Evolutionary conservation across 495 filamentous ascomycete genomes (phyloP), one percentile per base, ranked within the genome.

Genomic region (Tuber aestivum): DNA sequence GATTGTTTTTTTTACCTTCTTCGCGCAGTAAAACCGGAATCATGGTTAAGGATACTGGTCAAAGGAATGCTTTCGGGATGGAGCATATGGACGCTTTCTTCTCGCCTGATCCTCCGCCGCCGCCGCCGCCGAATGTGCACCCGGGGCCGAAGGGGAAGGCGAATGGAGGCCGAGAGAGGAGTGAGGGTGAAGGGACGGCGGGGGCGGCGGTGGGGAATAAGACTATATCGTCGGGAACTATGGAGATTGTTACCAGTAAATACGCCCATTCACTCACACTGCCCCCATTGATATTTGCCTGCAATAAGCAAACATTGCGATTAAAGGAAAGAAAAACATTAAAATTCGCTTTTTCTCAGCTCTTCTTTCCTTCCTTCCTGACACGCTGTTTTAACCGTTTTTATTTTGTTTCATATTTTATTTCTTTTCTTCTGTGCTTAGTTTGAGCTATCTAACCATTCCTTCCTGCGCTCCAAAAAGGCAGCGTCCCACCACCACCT

Each of bases 31-130:
- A 95, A 88, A 99, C 95, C 14, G 95, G 95, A 37, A 87, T 96
- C 42, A 92, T 89, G 1, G 84, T 99, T 41, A 88, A 89, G 82
- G 93, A 97, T 84, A 89, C 87, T 73, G 93, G 93, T 61, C 85
- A 91, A 72, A 91, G 93, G 85, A 94, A 98, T 85, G 95, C 94
- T 82, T 86, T 97, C 87, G 95, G 96, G 83, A 88, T 99, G 85
- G 94, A 98, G 83, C 90, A 90, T 45, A 87, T 97, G 72, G 91
- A 93, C 38, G 88, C 87, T 70, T 89, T 97, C 78, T 98, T 97
- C 84, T 97, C 94, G 5, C 97, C 95, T 18, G 56, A 65, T 18
- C 56, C 56, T 94, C 95, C 41, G 89, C 87, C 74, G 56, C 70
- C 72, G 77, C 70, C 72, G 77, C 71, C 83, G 84, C 77, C 80